Evolutionary conservation across 805 yeast species (phyloP).

Genomic region (Komagataella pastoris): DNA sequence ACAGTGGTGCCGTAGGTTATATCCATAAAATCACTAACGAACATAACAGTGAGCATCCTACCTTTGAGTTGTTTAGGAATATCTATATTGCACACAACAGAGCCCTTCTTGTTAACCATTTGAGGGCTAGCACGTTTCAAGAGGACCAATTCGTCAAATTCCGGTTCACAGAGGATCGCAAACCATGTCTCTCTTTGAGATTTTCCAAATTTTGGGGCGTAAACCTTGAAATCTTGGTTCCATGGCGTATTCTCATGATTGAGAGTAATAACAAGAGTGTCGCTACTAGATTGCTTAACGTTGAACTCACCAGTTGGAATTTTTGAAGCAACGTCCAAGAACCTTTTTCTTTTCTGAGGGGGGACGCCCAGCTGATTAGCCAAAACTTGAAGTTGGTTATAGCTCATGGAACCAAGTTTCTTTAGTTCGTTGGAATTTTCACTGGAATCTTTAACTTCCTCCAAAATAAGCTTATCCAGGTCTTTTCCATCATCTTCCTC

Average conservation of each 20-base stretch:
- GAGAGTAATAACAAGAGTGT: slow-evolving; percentile 28
- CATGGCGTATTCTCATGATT: slow-evolving; percentile 37
- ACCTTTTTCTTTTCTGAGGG: slow-evolving; percentile 28
- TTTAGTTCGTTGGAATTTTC: slow-evolving; percentile 17
- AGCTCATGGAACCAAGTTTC: slow-evolving; percentile 26
- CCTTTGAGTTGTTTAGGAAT: slow-evolving; percentile 38
- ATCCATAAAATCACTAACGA: slow-evolving; percentile 58
- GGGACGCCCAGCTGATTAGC: slow-evolving; percentile 27
- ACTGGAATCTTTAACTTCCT: not conserved
- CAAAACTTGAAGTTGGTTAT: slow-evolving; percentile 18
- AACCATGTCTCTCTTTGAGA: slow-evolving; percentile 93
- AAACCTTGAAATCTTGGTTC: slow-evolving; percentile 50
- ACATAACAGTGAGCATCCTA: slow-evolving; percentile 26
- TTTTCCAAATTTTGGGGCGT: slow-evolving; percentile 78
- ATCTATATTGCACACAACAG: slow-evolving; percentile 28
- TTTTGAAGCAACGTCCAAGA: slow-evolving; percentile 35
- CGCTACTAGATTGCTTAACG: slow-evolving; percentile 22
- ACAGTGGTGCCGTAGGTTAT: slow-evolving; percentile 22
- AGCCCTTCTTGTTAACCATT: slow-evolving; percentile 17
- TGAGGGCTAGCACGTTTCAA: slow-evolving; percentile 69
- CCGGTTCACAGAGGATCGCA: slow-evolving; percentile 40
- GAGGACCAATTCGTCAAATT: slow-evolving; percentile 39
- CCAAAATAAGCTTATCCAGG: slow-evolving; percentile 15
- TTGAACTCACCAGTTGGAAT: slow-evolving; percentile 48
- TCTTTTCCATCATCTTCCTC: slow-evolving; percentile 20